A percentile compares a stretch with the other conserved stretches of the same genome.
These are phyloP conservation scores for Clohesyomyces aquaticus DNA, from an alignment of 495 filamentous ascomycete species.

Conservation along the genomic window DNA sequence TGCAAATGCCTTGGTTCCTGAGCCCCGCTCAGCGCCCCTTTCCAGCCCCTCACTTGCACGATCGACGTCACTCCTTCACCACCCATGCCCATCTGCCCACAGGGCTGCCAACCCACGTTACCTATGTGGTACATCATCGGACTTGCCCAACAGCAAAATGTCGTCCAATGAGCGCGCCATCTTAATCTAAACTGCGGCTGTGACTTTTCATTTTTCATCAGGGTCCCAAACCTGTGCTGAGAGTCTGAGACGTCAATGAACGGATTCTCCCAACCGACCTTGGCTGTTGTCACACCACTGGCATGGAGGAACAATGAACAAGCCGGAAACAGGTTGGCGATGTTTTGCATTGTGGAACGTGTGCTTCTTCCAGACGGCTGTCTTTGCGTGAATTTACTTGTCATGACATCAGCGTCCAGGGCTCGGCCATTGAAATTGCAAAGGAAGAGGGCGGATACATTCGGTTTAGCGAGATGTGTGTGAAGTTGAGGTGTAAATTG, in stretches of 20 bases:
- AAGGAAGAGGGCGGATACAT: too few relatives aligned
- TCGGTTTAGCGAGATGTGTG: too few relatives aligned
- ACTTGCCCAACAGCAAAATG: background rate
- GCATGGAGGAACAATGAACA: background rate
- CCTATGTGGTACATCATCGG: background rate
- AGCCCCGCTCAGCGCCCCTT: constrained; percentile 17
- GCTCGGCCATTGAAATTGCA: background rate
- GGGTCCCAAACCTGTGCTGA: background rate
- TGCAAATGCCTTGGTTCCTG: background rate
- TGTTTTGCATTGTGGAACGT: too few relatives aligned
- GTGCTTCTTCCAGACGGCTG: too few relatives aligned
- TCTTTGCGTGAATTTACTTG: background rate
- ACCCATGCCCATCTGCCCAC: constrained; percentile 10
- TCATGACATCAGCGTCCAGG: background rate
- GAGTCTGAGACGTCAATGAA: background rate
- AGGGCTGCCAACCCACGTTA: constrained; percentile 11
- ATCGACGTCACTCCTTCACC: constrained; percentile 34
- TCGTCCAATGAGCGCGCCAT: constrained; percentile 7
- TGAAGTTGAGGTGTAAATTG: background rate
- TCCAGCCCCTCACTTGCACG: constrained; percentile 23
- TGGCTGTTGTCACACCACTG: background rate
- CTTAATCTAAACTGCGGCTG: constrained; percentile 24
- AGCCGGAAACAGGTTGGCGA: too few relatives aligned
- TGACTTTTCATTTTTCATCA: background rate
- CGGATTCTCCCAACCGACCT: too few relatives aligned